Evolutionary conservation across 2,329 filamentous ascomycete species (phyloP).

Genomic region (Diplodia sapinea): DNA sequence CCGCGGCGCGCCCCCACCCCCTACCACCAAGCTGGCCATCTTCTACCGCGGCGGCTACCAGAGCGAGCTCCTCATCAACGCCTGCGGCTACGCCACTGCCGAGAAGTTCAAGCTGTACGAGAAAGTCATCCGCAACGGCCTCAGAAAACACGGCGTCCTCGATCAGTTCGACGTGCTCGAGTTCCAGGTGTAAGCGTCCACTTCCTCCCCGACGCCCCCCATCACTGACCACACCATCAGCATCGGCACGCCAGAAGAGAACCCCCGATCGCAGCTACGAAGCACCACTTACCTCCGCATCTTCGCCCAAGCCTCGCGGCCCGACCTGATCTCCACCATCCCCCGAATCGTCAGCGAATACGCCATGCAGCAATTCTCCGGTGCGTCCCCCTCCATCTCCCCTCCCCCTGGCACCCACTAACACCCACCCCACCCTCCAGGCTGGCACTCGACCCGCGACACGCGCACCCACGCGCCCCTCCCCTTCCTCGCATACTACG

Average conservation of each 20-base stretch:
- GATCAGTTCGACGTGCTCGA: slow-evolving; percentile 17
- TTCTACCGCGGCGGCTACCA: slow-evolving; percentile 49
- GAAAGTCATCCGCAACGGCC: slow-evolving; percentile 2
- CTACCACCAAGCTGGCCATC: slow-evolving; percentile 51
- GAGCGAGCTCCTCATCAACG: slow-evolving; percentile 33
- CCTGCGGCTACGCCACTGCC: background rate
- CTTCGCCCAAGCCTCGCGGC: slow-evolving; percentile 40
- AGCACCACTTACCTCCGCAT: slow-evolving; percentile 44
- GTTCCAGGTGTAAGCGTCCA: slow-evolving; percentile 19
- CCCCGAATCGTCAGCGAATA: background rate
- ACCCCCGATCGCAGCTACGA: slow-evolving; percentile 40
- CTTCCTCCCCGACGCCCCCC: too few species aligned
- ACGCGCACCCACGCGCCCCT: slow-evolving; percentile 41
- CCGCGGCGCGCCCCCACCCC: slow-evolving; percentile 48
- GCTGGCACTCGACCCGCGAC: slow-evolving; percentile 40
- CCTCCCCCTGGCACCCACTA: background rate
- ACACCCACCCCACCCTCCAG: background rate
- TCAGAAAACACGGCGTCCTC: slow-evolving; percentile 7
- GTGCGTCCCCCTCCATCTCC: background rate
- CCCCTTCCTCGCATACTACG: slow-evolving; percentile 44
- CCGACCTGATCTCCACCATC: slow-evolving; percentile 35
- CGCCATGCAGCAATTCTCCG: slow-evolving; percentile 8
- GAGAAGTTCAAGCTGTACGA: slow-evolving; percentile 17
- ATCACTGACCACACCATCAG: background rate
- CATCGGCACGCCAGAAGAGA: slow-evolving; percentile 36